phyloP scores from a whole-genome alignment of 2,329 filamentous ascomycete species.

The Fusarium incarnatum region DNA sequence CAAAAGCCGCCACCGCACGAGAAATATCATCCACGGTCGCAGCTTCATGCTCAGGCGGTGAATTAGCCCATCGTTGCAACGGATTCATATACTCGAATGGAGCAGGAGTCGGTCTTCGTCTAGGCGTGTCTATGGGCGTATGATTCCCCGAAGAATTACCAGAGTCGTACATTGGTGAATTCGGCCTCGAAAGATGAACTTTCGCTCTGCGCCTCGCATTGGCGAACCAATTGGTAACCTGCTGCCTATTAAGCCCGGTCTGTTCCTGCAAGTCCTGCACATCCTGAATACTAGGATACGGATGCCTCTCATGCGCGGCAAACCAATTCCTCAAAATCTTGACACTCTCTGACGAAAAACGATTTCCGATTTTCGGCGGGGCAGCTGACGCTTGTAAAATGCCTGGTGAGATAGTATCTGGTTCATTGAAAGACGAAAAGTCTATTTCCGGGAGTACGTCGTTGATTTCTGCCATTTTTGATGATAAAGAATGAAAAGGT shows the following conservation, averaged over 20 bases:
- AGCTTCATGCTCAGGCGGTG: slow-evolving; percentile 50
- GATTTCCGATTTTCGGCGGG: slow-evolving; percentile 35
- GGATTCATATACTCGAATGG: slow-evolving; percentile 43
- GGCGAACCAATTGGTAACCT: slow-evolving; percentile 90
- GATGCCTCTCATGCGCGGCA: slow-evolving; percentile 77
- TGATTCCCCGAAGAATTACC: slow-evolving; percentile 24
- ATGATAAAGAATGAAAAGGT: slow-evolving; percentile 14
- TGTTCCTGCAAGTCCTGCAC: slow-evolving; percentile 78
- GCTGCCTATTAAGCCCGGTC: slow-evolving; percentile 80
- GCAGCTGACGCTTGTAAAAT: slow-evolving; percentile 27
- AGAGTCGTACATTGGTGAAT: slow-evolving; percentile 36
- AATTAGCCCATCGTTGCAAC: slow-evolving; percentile 51
- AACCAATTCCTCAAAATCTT: slow-evolving; percentile 81
- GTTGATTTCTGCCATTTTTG: slow-evolving; percentile 3
- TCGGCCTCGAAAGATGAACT: slow-evolving; percentile 54
- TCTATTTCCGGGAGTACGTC: not conserved
- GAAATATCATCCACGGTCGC: slow-evolving; percentile 50
- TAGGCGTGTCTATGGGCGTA: slow-evolving; percentile 68
- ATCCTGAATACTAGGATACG: slow-evolving; percentile 85
- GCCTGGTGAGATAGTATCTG: slow-evolving; percentile 24
- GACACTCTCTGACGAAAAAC: slow-evolving; percentile 32
- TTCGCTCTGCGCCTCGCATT: slow-evolving; percentile 86
- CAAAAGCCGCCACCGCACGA: slow-evolving; percentile 45
- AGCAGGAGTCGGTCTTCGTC: slow-evolving; percentile 53
- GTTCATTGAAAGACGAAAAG: not conserved